Base-by-base conservation (phyloP, 2,329 filamentous ascomycete species). In the Sporothrix mexicana region DNA sequence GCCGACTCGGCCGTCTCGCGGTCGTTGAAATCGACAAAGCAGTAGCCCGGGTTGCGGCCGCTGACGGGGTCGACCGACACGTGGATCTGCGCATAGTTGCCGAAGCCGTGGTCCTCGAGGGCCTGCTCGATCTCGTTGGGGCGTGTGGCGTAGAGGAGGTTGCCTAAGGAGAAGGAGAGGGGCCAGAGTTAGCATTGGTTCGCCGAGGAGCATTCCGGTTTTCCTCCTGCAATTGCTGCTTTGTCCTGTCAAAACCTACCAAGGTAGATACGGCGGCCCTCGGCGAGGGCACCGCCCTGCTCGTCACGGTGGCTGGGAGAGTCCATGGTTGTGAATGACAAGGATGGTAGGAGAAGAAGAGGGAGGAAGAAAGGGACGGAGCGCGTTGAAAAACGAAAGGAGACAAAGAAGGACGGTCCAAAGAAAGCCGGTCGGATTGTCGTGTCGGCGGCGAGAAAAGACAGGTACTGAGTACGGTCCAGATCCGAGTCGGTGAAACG, bases 1-100 rank as follows among this genome's bases (percentile, higher is more conserved):
- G 88, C 89, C 1, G 80, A 79, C 4, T 87, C 83, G 2, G 91
- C 91, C 43, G 88, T 83, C 41, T 88, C 87, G 62, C 84, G 84
- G 64, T 84, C 85, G 62, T 80, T 80, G 73, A 93, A 88, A 77
- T 93, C 91, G 62, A 93, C 88, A 77, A 94, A 93, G 82, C 91
- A 93, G 81, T 93, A 93, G 51, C 90, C 91, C 0, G 91, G 91
- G 79, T 93, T 93, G 61, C 91, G 85, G 55, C 86, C 88, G 43
- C 87, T 91, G 79, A 91, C 88, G 1, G 90, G 87, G 77, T 93
- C 91, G 70, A 91, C 85, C 0, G 90, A 90, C 77, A 93, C 91
- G 79, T 91, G 89, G 75, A 93, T 87, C 64, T 88, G 87, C 75
- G 87, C 84, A 72, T 81, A 81, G 15, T 79, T 75, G 2, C 75